Evolutionary conservation across 768 basidiomycete genomes (phyloP).

Genomic region (Russula foetens): DNA sequence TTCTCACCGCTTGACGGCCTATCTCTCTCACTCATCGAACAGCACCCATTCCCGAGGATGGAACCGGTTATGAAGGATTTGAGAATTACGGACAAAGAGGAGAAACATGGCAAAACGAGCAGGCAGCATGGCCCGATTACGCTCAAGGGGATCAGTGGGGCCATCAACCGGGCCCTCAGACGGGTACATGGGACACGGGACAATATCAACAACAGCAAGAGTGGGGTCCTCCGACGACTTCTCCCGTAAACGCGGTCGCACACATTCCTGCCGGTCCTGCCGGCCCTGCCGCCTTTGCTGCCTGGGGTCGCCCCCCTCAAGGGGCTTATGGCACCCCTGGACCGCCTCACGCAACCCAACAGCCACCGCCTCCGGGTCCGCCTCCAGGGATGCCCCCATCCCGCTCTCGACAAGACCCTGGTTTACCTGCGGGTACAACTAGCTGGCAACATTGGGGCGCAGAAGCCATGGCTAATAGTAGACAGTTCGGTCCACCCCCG

Average conservation of each 20-base stretch:
- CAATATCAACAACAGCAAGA: constrained; percentile 7
- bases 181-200: background rate
- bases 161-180: constrained; percentile 1
- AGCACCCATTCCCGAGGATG: constrained; percentile 18
- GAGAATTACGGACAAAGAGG: background rate
- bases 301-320: background rate
- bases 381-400: background rate
- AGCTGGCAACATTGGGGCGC: constrained; percentile 14
- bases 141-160: constrained; percentile 1
- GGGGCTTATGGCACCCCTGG: background rate
- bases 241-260: background rate
- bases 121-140: background rate
- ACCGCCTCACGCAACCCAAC: background rate
- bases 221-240: background rate
- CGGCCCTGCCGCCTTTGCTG: background rate
- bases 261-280: background rate
- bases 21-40: background rate
- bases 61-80: background rate
- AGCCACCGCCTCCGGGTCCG: background rate
- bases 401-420: background rate
- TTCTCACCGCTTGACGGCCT: constrained; percentile 3
- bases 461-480: constrained; percentile 12
- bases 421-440: background rate
- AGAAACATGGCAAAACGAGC: background rate
- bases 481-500: background rate